Percentiles rank a stretch among this genome's conserved stretches.
These are phyloP conservation scores for Euphorbia celastroides DNA, from an alignment of 441 rosid genomes.

Conservation along the genomic window DNA sequence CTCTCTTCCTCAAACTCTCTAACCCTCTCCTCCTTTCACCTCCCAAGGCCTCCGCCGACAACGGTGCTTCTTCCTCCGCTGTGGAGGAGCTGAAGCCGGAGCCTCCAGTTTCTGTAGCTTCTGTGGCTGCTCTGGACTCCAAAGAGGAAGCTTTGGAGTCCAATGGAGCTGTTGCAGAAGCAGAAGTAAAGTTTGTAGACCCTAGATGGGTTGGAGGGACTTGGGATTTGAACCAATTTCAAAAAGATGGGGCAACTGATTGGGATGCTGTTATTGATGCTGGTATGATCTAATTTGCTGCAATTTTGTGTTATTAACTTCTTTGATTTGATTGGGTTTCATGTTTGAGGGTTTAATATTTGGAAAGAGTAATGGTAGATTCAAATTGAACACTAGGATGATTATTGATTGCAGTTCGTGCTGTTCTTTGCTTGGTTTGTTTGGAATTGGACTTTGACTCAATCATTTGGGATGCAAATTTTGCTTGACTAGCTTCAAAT, in stretches of 20 bases:
- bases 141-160: constrained; percentile 17
- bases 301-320: too few species aligned
- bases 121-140: constrained; percentile 5
- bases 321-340: neutral
- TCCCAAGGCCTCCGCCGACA: constrained; percentile 32
- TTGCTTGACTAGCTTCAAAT: neutral
- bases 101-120: constrained; percentile 7
- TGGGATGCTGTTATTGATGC: constrained; percentile 96
- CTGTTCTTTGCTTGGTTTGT: neutral
- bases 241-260: constrained; percentile 51
- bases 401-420: neutral
- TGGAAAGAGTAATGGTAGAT: too few species aligned
- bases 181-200: constrained; percentile 42
- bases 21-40: constrained; percentile 17
- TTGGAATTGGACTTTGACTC: neutral
- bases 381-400: neutral
- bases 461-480: neutral
- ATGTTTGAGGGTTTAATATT: neutral
- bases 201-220: constrained; percentile 18
- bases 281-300: constrained; percentile 34
- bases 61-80: constrained; percentile 31
- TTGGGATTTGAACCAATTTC: constrained; percentile 80
- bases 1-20: constrained; percentile 21
- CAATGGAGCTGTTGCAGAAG: constrained; percentile 32
- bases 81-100: constrained; percentile 24